These are phyloP conservation scores for Aspergillus sp. DNA, from an alignment of 2,329 filamentous ascomycete genomes.

Conservation along the genomic window DNA sequence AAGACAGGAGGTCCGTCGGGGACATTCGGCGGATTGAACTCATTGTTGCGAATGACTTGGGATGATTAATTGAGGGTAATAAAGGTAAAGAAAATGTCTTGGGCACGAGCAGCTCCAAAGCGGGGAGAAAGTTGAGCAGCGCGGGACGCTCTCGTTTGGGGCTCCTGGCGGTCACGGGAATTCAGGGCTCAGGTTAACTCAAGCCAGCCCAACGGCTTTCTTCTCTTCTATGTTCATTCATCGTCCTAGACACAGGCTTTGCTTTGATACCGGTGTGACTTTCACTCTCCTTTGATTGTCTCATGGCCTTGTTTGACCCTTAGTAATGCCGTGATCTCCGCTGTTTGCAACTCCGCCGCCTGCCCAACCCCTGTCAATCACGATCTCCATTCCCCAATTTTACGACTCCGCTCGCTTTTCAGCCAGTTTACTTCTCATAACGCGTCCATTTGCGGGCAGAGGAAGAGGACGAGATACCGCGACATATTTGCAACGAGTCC, in stretches of 20 bases:
- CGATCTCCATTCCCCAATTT: background rate
- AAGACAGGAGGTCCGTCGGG: slow-evolving; percentile 80
- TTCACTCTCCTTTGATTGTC: background rate
- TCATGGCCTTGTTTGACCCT: background rate
- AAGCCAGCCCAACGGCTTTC: background rate
- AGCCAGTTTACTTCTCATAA: background rate
- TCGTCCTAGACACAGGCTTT: background rate
- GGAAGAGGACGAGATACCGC: background rate
- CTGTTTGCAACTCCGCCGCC: background rate
- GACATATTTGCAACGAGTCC: background rate
- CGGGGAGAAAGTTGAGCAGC: slow-evolving; percentile 11
- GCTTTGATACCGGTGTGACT: background rate
- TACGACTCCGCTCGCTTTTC: background rate
- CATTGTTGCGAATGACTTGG: slow-evolving; percentile 58
- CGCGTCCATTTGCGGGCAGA: background rate
- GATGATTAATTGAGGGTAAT: background rate
- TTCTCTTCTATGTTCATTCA: background rate
- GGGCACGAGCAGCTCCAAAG: background rate
- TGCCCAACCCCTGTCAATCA: slow-evolving; percentile 5
- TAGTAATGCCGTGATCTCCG: slow-evolving; percentile 19
- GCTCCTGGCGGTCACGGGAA: slow-evolving; percentile 33
- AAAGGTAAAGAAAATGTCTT: background rate
- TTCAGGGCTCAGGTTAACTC: slow-evolving; percentile 7
- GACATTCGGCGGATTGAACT: slow-evolving; percentile 84
- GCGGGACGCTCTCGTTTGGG: slow-evolving; percentile 22